Conservation (phyloP, 164 flowering plant species). For the Echeveria elegans region DNA sequence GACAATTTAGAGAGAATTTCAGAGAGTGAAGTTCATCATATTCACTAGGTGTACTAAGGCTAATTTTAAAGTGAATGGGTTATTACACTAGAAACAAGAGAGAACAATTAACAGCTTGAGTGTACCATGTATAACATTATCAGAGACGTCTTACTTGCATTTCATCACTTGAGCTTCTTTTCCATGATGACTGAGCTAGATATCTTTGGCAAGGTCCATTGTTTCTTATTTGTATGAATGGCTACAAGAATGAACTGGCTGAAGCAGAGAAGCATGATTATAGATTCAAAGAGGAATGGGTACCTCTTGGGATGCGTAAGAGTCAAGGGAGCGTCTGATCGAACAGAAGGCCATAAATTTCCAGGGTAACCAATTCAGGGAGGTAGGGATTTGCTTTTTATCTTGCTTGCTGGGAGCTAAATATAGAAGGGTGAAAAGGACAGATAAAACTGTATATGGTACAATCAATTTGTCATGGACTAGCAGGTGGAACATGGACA, state of each 20-base stretch:
- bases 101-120: neutral
- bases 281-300: neutral
- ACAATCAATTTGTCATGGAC: conserved; percentile 61
- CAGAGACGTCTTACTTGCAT: neutral
- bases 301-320: conserved; percentile 9
- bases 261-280: conserved; percentile 10
- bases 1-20: too few species aligned
- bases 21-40: too few species aligned
- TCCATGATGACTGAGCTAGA: neutral
- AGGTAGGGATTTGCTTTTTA: conserved; percentile 8
- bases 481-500: conserved; percentile 52
- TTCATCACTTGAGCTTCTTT: neutral
- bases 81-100: neutral
- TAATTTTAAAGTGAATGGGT: neutral
- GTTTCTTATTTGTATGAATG: neutral
- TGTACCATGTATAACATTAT: neutral
- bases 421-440: conserved; percentile 46
- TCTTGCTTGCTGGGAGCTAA: conserved; percentile 28
- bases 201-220: neutral
- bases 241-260: conserved; percentile 1
- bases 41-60: too few species aligned
- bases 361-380: conserved; percentile 14
- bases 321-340: conserved; percentile 39
- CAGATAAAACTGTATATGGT: conserved; percentile 46
- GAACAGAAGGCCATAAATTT: conserved; percentile 29